phyloP scores from a whole-genome alignment of 2,329 filamentous ascomycete genomes.

The Corynespora cassiicola region DNA sequence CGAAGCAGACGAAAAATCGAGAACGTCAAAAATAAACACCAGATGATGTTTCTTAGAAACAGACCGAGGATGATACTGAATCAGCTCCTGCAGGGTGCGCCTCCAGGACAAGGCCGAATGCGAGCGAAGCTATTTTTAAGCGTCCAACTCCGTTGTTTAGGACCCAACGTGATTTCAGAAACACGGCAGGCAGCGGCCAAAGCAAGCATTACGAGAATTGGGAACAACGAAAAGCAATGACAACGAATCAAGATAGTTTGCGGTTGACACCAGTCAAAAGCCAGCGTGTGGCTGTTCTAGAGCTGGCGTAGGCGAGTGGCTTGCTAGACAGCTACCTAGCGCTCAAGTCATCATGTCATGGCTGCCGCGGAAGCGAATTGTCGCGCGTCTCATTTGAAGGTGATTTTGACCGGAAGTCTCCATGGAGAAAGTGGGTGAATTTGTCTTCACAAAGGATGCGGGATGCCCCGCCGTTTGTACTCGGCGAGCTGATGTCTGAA shows the following conservation, averaged over 20 bases:
- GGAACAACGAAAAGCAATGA: conserved; percentile 5
- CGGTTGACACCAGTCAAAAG: conserved; percentile 6
- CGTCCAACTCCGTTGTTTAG: conserved; percentile 4
- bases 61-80: conserved; percentile 1
- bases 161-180: conserved; percentile 10
- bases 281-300: conserved; percentile 20
- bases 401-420: no score
- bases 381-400: no score
- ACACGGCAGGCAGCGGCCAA: conserved; percentile 3
- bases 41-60: not conserved
- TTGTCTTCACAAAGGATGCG: no score
- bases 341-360: no score
- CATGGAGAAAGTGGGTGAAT: no score
- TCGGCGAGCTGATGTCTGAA: no score
- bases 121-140: conserved; percentile 9
- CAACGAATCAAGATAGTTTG: conserved; percentile 1
- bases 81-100: not conserved
- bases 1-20: conserved; percentile 9
- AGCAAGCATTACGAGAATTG: conserved; percentile 5
- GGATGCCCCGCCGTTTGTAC: no score
- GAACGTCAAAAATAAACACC: not conserved
- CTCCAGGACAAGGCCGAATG: conserved; percentile 1
- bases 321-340: conserved; percentile 8
- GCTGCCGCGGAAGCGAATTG: no score
- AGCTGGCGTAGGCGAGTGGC: conserved; percentile 22